These are phyloP conservation scores for Microcos paniculata DNA, from an alignment of 345 rosid genomes.

Conservation along the genomic window DNA sequence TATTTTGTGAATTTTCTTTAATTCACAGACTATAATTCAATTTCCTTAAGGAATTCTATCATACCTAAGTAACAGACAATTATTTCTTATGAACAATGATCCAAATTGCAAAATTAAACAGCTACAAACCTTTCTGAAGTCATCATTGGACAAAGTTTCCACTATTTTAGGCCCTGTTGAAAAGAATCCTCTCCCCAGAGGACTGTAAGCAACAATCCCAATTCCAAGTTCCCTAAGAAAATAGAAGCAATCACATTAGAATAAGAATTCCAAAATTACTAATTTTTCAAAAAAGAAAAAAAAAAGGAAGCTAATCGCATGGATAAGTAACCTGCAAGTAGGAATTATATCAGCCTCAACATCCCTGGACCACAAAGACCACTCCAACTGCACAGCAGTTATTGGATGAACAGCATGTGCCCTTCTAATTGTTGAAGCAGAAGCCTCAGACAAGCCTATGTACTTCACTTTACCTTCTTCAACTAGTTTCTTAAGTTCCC, in stretches of 20 bases:
- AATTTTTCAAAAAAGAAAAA: too few relatives aligned
- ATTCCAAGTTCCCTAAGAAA: too few relatives aligned
- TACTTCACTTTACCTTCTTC: constrained; percentile 42
- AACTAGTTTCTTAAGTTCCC: constrained; percentile 34
- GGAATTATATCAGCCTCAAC: constrained; percentile 42
- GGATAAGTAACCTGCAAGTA: constrained; percentile 39
- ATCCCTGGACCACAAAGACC: constrained; percentile 36
- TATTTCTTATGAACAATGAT: not conserved
- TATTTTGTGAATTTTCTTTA: not conserved
- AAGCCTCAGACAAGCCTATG: constrained; percentile 41
- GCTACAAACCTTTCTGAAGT: too few relatives aligned
- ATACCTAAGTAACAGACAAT: not conserved
- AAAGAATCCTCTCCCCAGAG: too few relatives aligned
- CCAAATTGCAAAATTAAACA: not conserved
- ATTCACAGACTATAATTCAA: not conserved
- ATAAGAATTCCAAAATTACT: too few relatives aligned
- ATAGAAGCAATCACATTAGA: too few relatives aligned
- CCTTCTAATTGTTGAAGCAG: constrained; percentile 33
- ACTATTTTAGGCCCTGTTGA: too few relatives aligned
- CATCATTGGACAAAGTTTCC: too few relatives aligned
- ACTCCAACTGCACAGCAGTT: constrained; percentile 41
- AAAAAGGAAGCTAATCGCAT: too few relatives aligned
- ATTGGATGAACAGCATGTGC: constrained; percentile 45
- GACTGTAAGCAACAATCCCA: too few relatives aligned
- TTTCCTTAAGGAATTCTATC: not conserved